Evolutionary conservation across 2,329 filamentous ascomycete species (phyloP), one percentile per base, ranked within the genome.

Genomic region (Didymella lethalis): DNA sequence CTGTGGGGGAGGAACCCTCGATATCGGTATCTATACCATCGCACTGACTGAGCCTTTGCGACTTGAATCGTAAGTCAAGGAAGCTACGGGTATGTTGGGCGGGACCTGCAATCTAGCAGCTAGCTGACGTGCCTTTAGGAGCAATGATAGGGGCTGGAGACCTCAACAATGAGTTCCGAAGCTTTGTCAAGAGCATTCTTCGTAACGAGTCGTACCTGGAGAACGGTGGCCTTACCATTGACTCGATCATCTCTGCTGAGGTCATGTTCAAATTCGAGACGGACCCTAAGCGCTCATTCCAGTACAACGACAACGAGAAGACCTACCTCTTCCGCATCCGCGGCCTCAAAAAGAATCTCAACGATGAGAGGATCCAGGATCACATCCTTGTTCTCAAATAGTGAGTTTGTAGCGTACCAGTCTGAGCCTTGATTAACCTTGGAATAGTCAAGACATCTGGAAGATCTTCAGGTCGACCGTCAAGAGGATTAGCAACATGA

Each of bases 1-100:
- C 23, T 64, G 56, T 29, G 65, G 64, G 14, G 64, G 65, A 14
- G 64, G 56, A 16, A 68, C 62, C 2, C 57, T 49, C 8, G 65
- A 68, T 25, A n/a, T 56, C 5, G 62, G 56, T 0, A 54, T 48
- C 11, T 64, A 62, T 32, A 20, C 3, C 8, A 52, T 68, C n/a
- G 48, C 49, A 3, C 20, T 52, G 18, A 47, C 44, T 11, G n/a
- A 61, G 4, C 64, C 65, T 7, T 40, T 66, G 2, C 58, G 64
- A 8, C 55, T 68, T 7, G 59, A 23, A 7, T 23, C 31, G 18
- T 53, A 64, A 43, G 57, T 64, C 0, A 50, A 40, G 20, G 38
- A 53, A 6, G 45, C 61, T 1, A 60, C 44, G 32, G 65, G 63
- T 67, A 56, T 4, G 53, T 54, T 2, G 2, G 3, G 14, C 4